Evolutionary conservation across 768 basidiomycete genomes (phyloP).

Genomic region (Pulveroboletus sp.): DNA sequence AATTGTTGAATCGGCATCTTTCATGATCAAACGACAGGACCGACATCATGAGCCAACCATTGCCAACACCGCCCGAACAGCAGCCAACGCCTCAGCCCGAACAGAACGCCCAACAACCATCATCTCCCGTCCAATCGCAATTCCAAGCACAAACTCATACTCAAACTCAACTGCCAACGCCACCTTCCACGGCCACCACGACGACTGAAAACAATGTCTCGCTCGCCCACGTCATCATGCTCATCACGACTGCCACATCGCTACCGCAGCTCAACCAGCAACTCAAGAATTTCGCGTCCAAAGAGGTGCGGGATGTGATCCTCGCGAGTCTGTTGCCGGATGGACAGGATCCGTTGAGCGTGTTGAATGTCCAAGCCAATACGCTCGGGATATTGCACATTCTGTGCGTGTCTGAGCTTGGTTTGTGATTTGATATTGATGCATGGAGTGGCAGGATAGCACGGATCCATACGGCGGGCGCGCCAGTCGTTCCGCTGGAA

Average conservation of each 20-base stretch:
- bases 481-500: constrained; percentile 38
- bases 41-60: constrained; percentile 24
- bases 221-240: constrained; percentile 40
- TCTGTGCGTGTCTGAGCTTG: constrained; percentile 48
- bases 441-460: constrained; percentile 47
- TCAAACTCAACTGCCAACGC: constrained; percentile 4
- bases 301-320: constrained; percentile 57
- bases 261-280: constrained; percentile 39
- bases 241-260: constrained; percentile 45
- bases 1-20: not conserved
- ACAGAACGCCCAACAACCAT: constrained; percentile 13
- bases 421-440: too few relatives aligned
- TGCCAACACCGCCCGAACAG: constrained; percentile 21
- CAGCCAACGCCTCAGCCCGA: constrained; percentile 17
- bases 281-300: constrained; percentile 46
- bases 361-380: constrained; percentile 54
- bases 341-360: constrained; percentile 65
- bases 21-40: not conserved
- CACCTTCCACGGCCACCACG: not conserved
- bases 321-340: constrained; percentile 51
- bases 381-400: constrained; percentile 71
- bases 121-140: constrained; percentile 13
- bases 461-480: constrained; percentile 42
- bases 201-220: constrained; percentile 18
- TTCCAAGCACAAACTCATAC: too few relatives aligned